Conservation (phyloP, 2,329 filamentous ascomycete genomes). For the Ambrosiella xylebori region DNA sequence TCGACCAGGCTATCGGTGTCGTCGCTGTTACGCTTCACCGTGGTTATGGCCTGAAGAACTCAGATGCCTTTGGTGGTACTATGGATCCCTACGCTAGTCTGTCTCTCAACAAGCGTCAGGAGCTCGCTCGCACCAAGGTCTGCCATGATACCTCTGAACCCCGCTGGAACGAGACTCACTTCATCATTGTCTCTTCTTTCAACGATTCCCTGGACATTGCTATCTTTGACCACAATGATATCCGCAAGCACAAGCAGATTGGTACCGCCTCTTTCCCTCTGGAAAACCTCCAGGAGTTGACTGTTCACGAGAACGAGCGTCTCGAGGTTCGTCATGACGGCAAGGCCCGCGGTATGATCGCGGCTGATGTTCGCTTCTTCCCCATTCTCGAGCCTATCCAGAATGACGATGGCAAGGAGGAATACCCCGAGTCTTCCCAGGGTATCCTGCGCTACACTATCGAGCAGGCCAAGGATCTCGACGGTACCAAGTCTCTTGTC, state of each 20-base stretch:
- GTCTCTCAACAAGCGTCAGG: slow-evolving; percentile 65
- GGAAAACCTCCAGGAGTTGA: slow-evolving; percentile 60
- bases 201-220: slow-evolving; percentile 74
- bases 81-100: slow-evolving; percentile 79
- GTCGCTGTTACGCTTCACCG: slow-evolving; percentile 81
- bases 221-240: slow-evolving; percentile 85
- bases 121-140: slow-evolving; percentile 77
- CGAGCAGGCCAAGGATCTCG: slow-evolving; percentile 91
- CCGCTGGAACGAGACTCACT: slow-evolving; percentile 91
- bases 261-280: slow-evolving; percentile 67
- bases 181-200: slow-evolving; percentile 83
- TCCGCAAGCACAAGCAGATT: slow-evolving; percentile 90
- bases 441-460: slow-evolving; percentile 88
- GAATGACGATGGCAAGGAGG: slow-evolving; percentile 56
- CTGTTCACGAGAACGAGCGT: slow-evolving; percentile 66
- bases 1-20: slow-evolving; percentile 92
- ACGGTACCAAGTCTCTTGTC: slow-evolving; percentile 79
- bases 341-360: slow-evolving; percentile 62
- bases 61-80: slow-evolving; percentile 81
- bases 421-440: slow-evolving; percentile 74
- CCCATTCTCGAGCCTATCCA: slow-evolving; percentile 44
- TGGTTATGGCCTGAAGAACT: slow-evolving; percentile 83
- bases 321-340: slow-evolving; percentile 74
- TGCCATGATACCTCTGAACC: slow-evolving; percentile 72
- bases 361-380: slow-evolving; percentile 83